These are phyloP conservation scores for Bisporella sp. DNA, from an alignment of 2,329 filamentous ascomycete genomes.

Conservation along the genomic window DNA sequence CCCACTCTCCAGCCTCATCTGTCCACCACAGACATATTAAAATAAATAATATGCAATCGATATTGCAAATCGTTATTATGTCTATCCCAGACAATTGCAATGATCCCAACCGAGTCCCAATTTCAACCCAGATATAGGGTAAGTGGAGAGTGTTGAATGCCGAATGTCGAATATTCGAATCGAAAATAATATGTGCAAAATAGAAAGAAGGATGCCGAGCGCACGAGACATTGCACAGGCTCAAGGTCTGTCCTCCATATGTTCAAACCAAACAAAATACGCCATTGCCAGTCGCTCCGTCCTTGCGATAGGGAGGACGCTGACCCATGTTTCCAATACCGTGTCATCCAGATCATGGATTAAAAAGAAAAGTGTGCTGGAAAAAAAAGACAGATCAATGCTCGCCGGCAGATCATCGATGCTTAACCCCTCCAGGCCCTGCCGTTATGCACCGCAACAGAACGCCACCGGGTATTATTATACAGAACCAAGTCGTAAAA, in stretches of 20 bases:
- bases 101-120: neutral
- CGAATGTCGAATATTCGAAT: constrained; percentile 9
- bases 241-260: constrained; percentile 17
- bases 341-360: constrained; percentile 16
- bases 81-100: too few species aligned
- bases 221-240: constrained; percentile 26
- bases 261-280: constrained; percentile 15
- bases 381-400: constrained; percentile 23
- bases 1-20: neutral
- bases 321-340: constrained; percentile 13
- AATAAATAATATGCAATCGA: neutral
- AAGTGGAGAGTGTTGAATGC: constrained; percentile 3
- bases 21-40: neutral
- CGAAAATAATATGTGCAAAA: constrained; percentile 13
- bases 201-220: constrained; percentile 21
- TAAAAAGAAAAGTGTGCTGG: constrained; percentile 11
- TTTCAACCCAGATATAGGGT: neutral
- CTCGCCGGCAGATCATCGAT: constrained; percentile 27
- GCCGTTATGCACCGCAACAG: constrained; percentile 13
- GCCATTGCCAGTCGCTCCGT: constrained; percentile 13
- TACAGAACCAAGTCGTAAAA: constrained; percentile 75
- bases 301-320: constrained; percentile 12
- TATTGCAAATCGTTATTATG: neutral
- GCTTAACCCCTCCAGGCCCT: constrained; percentile 17
- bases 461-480: constrained; percentile 31